Evolutionary conservation across 129 eudicot species (phyloP).

Genomic region (Calendula officinalis): DNA sequence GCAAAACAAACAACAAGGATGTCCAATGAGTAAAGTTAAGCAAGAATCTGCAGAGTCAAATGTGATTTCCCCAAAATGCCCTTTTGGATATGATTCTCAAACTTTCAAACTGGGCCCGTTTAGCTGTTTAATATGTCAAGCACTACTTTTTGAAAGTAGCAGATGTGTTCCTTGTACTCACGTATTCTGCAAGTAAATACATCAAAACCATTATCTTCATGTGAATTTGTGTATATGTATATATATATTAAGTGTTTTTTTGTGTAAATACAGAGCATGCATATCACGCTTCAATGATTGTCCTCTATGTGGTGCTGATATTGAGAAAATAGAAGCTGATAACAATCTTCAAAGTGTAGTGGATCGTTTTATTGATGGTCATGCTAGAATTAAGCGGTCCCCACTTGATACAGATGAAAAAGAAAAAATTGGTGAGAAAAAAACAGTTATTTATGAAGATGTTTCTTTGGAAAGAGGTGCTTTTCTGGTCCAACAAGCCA

Average conservation of each 20-base stretch:
- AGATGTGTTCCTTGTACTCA: conserved; percentile 81
- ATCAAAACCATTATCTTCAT: not conserved
- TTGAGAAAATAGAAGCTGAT: conserved; percentile 68
- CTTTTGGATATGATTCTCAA: conserved; percentile 78
- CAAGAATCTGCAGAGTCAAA: conserved; percentile 44
- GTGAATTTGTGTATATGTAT: too few species aligned
- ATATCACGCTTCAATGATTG: conserved; percentile 70
- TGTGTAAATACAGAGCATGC: conserved; percentile 50
- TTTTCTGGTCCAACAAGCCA: conserved; percentile 32
- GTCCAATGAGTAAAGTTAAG: conserved; percentile 37
- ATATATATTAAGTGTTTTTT: not conserved
- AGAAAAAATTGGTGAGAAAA: conserved; percentile 44
- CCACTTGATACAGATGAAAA: conserved; percentile 46
- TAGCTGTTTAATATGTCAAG: conserved; percentile 80
- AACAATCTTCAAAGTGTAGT: conserved; percentile 66
- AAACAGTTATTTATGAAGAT: conserved; percentile 65
- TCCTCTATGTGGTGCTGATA: conserved; percentile 86
- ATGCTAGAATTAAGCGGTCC: conserved; percentile 76
- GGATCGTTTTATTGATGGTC: conserved; percentile 86
- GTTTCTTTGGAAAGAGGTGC: conserved; percentile 75
- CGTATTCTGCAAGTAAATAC: conserved; percentile 73
- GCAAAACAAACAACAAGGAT: conserved; percentile 36
- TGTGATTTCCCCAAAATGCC: conserved; percentile 56
- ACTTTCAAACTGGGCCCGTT: conserved; percentile 76
- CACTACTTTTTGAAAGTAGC: conserved; percentile 70